Percentiles rank a stretch among this genome's conserved stretches.
Evolutionary conservation across 257 asterid genomes (phyloP).

Genomic region (Rubia yunnanensis): DNA sequence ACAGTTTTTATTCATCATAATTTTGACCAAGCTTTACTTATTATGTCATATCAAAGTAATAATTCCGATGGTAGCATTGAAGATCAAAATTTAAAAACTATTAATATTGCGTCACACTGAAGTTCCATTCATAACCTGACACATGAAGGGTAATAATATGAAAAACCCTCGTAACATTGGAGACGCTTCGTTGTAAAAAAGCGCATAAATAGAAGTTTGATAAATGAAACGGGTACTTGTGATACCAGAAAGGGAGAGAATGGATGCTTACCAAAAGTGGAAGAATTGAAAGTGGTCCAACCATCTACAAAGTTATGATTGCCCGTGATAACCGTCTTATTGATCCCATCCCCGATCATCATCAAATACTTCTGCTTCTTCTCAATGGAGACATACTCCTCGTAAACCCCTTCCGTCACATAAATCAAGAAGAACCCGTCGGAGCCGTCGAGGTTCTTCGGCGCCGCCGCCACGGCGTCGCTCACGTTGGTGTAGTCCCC

Average conservation of each 20-base stretch:
- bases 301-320: slow-evolving; percentile 61
- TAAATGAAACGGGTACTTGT: no score
- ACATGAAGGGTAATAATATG: no score
- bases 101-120: no score
- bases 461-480: slow-evolving; percentile 60
- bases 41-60: no score
- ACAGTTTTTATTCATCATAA: no score
- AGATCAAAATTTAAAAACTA: no score
- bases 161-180: no score
- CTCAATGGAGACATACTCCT: slow-evolving; percentile 52
- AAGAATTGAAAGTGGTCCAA: slow-evolving; percentile 70
- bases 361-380: slow-evolving; percentile 51
- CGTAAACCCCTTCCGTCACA: slow-evolving; percentile 51
- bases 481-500: slow-evolving; percentile 49
- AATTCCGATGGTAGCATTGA: no score
- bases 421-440: slow-evolving; percentile 53
- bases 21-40: no score
- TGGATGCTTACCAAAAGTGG: slow-evolving; percentile 43
- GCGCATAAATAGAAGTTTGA: no score
- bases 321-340: slow-evolving; percentile 57
- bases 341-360: slow-evolving; percentile 80
- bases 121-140: no score
- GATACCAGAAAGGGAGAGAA: background rate
- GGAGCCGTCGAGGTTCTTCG: slow-evolving; percentile 30
- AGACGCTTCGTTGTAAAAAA: no score